Conservation (phyloP, 2,329 filamentous ascomycete genomes). For the Lasiodiplodia citricola region DNA sequence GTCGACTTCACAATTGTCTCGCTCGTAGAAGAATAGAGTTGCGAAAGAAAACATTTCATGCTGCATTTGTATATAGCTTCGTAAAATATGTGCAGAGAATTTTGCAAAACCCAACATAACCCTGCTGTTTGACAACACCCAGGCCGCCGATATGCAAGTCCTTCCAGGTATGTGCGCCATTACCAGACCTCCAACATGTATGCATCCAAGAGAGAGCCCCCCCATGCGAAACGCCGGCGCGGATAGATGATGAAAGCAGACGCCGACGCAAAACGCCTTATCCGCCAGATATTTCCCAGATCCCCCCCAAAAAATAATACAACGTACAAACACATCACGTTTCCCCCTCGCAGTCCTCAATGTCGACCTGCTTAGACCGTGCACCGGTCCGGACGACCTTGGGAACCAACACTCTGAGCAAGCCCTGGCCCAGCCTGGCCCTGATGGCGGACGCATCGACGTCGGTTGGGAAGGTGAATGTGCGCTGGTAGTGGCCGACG, state of each 20-base stretch:
- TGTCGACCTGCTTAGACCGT: constrained; percentile 3
- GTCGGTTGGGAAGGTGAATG: constrained; percentile 28
- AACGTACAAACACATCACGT: background rate
- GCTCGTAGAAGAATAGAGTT: background rate
- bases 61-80: constrained; percentile 1
- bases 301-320: background rate
- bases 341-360: constrained; percentile 21
- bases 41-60: background rate
- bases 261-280: background rate
- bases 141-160: constrained; percentile 8
- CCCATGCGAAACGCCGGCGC: background rate
- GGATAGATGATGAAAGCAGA: background rate
- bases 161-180: constrained; percentile 3
- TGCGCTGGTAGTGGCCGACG: constrained; percentile 27
- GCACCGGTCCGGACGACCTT: constrained; percentile 19
- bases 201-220: background rate
- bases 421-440: constrained; percentile 26
- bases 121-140: background rate
- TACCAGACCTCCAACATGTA: background rate
- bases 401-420: constrained; percentile 27
- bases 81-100: constrained; percentile 3
- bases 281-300: background rate
- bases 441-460: constrained; percentile 24
- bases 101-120: background rate
- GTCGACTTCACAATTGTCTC: background rate